Evolutionary conservation across 2,329 filamentous ascomycete species (phyloP).

Genomic region (Fusarium foetens): DNA sequence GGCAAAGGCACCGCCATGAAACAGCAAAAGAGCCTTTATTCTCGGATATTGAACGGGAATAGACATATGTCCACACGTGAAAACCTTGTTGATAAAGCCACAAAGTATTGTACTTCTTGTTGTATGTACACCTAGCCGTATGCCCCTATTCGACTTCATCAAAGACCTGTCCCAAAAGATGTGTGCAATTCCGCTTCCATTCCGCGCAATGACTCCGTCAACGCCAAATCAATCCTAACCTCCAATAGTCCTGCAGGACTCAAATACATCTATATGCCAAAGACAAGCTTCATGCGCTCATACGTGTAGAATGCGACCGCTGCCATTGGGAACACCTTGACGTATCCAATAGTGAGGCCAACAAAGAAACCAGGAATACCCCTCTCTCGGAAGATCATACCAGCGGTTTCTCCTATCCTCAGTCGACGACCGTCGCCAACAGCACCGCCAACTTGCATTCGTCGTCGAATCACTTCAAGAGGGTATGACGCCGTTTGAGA

Average conservation of each 20-base stretch:
- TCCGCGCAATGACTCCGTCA: slow-evolving; percentile 35
- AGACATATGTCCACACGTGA: slow-evolving; percentile 6
- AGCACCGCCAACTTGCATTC: slow-evolving; percentile 96
- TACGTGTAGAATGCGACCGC: slow-evolving; percentile 77
- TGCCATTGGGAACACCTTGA: slow-evolving; percentile 91
- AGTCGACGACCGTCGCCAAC: slow-evolving; percentile 88
- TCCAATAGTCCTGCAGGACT: slow-evolving; percentile 7
- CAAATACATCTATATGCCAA: slow-evolving; percentile 67
- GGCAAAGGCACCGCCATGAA: slow-evolving; percentile 9
- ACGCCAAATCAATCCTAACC: slow-evolving; percentile 36
- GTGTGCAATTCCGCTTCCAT: slow-evolving; percentile 26
- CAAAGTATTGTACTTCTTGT: slow-evolving; percentile 7
- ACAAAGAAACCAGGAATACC: slow-evolving; percentile 89
- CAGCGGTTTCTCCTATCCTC: slow-evolving; percentile 80
- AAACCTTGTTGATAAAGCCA: neutral
- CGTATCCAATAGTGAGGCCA: slow-evolving; percentile 91
- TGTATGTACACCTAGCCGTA: slow-evolving; percentile 23
- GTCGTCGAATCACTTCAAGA: slow-evolving; percentile 87
- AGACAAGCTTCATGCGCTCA: slow-evolving; percentile 68
- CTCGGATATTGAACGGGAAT: slow-evolving; percentile 5
- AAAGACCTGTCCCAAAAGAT: slow-evolving; percentile 22
- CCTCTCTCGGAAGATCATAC: slow-evolving; percentile 77
- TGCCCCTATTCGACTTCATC: slow-evolving; percentile 8
- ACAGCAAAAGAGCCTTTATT: neutral
- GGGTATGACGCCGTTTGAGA: slow-evolving; percentile 95